Percentiles rank a stretch among this genome's conserved stretches.
Conservation (phyloP, 2,329 filamentous ascomycete species). For the Fusarium sp. region DNA sequence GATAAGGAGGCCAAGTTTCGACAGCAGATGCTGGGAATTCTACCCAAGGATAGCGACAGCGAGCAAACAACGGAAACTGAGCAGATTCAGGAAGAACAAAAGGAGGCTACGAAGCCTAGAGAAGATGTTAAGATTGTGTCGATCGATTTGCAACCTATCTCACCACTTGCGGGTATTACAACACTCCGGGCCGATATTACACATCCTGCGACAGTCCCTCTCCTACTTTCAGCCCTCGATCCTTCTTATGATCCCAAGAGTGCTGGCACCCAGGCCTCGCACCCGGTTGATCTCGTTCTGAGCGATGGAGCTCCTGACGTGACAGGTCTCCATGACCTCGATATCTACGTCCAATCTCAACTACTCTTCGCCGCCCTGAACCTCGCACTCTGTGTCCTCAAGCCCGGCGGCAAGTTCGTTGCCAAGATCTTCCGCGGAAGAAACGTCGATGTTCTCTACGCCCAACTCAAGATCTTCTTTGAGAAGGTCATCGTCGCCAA, state of each 20-base stretch:
- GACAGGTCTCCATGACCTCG: slow-evolving; percentile 94
- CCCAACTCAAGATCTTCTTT: slow-evolving; percentile 93
- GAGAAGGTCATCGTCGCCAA: slow-evolving; percentile 88
- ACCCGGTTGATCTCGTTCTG: slow-evolving; percentile 91
- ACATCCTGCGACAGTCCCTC: slow-evolving; percentile 91
- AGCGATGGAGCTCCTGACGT: slow-evolving; percentile 97
- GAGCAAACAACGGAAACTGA: slow-evolving; percentile 33
- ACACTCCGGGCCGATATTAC: slow-evolving; percentile 96
- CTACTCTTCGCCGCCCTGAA: slow-evolving; percentile 94
- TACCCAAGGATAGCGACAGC: slow-evolving; percentile 48
- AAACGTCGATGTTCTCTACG: slow-evolving; percentile 95
- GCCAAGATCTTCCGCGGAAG: slow-evolving; percentile 97
- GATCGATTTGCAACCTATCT: slow-evolving; percentile 96
- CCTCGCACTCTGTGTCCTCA: slow-evolving; percentile 89
- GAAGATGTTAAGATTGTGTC: slow-evolving; percentile 91
- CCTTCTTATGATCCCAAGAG: slow-evolving; percentile 66
- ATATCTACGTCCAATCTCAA: slow-evolving; percentile 98
- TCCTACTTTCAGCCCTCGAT: slow-evolving; percentile 86
- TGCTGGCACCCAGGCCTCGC: slow-evolving; percentile 65
- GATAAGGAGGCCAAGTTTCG: slow-evolving; percentile 78
- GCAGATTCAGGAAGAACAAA: slow-evolving; percentile 26
- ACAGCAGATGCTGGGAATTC: slow-evolving; percentile 67
- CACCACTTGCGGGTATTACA: slow-evolving; percentile 89
- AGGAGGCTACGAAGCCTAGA: slow-evolving; percentile 56
- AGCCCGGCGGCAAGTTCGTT: slow-evolving; percentile 94